phyloP scores from a whole-genome alignment of 148 eudicot genomes.

The Rhododendron kiyosumense region DNA sequence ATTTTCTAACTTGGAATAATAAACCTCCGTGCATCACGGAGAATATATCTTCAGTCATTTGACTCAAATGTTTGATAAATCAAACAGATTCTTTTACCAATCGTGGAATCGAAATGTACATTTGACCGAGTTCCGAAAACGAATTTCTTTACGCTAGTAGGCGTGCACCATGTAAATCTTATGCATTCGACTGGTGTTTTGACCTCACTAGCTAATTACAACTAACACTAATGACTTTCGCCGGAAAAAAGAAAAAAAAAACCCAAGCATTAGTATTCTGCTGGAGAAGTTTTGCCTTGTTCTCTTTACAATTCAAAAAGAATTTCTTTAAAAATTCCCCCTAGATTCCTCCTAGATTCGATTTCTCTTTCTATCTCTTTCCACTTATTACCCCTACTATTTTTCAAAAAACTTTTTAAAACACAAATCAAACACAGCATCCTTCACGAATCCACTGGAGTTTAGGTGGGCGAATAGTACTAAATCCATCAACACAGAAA shows the following conservation, averaged over 20 bases:
- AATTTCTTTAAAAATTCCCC: too few species aligned
- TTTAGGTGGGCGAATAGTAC: background rate
- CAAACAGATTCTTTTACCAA: background rate
- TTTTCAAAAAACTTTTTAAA: too few species aligned
- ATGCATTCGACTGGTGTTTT: too few species aligned
- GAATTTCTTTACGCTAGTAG: background rate
- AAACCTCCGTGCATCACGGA: background rate
- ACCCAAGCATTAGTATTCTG: too few species aligned
- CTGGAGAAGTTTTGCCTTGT: background rate
- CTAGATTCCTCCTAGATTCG: too few species aligned
- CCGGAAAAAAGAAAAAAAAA: too few species aligned
- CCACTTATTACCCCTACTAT: too few species aligned
- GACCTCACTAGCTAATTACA: background rate
- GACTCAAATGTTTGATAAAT: background rate
- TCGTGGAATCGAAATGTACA: background rate
- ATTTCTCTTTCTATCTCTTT: too few species aligned
- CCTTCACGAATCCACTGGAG: background rate
- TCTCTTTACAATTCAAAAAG: too few species aligned
- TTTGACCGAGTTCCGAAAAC: background rate
- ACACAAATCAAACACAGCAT: too few species aligned
- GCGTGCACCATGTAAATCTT: background rate
- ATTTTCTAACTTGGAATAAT: background rate
- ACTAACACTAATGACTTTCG: background rate
- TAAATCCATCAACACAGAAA: too few species aligned
- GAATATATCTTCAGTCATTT: background rate